Base-by-base conservation (phyloP, 176 grass and related monocot genomes). In the Eleusine coracana region DNA sequence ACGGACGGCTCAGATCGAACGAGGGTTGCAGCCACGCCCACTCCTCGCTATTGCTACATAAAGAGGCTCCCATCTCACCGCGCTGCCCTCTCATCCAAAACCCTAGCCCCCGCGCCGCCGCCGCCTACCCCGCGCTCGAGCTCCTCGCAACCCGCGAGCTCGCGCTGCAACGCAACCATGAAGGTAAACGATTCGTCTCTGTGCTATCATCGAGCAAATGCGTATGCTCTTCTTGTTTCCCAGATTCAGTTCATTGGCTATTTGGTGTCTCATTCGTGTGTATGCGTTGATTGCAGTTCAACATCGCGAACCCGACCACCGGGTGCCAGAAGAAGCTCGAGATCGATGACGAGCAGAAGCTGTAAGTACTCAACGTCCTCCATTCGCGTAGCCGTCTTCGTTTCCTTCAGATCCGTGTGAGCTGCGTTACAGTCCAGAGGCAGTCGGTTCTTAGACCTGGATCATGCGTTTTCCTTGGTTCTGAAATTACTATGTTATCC, bases 321-420 rank as follows among this genome's bases (percentile, higher is more conserved):
- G 95, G 95, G 80, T 97, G 95, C 86, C 95, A 97, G 78, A 97
- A 97, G 88, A 97, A 94, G 86, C 64, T 97, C 3, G 95, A 97
- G 84, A 97, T 97, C 36, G 92, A 97, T 74, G 95, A 94, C 65
- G 95, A 97, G 74, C 92, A 94, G 92, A 97, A 97, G 86, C 92
- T 97, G 95, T 94, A 80, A 94, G 95, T 92, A 67, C n/a, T 78
- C 9, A 44, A 0, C 14, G 18, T 12, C 60, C 17, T 52, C 3
- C 23, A 21, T 61, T 37, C 21, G 11, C 66, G 14, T 41, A 27
- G 21, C 67, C 4, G 15, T 82, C 25, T n/a, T 60, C 0, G 9
- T 65, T 55, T 46, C 60, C 9, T 6, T 11, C 31, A 44, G 79
- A 82, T 72, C 78, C 20, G 38, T 46, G 5, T 10, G 14, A 27